These are phyloP conservation scores for Mycena pura DNA, from an alignment of 768 basidiomycete genomes.

Conservation along the genomic window DNA sequence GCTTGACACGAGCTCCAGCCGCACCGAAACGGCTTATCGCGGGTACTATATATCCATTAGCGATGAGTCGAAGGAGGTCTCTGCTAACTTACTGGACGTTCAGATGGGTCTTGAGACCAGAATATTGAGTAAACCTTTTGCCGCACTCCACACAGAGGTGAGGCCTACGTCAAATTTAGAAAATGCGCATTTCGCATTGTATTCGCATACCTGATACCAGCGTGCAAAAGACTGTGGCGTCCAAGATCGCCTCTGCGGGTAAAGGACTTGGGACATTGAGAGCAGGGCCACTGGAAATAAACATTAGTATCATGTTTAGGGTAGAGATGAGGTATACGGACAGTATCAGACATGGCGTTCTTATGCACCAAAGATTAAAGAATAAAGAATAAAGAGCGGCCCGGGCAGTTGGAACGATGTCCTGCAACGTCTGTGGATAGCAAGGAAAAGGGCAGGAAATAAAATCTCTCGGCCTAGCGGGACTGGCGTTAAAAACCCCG, in stretches of 20 bases:
- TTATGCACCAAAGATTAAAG: constrained; percentile 21
- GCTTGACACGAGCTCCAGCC: constrained; percentile 51
- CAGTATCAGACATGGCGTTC: constrained; percentile 9
- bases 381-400: constrained; percentile 25
- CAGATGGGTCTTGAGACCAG: constrained; percentile 65
- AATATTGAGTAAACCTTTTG: constrained; percentile 64
- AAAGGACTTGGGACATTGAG: constrained; percentile 57
- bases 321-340: neutral
- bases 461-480: constrained; percentile 17
- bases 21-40: constrained; percentile 60
- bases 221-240: constrained; percentile 61
- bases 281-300: constrained; percentile 44
- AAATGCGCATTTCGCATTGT: too few species aligned
- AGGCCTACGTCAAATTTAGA: constrained; percentile 44
- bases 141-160: constrained; percentile 58
- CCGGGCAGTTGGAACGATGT: constrained; percentile 46
- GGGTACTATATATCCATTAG: constrained; percentile 46
- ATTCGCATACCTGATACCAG: constrained; percentile 59
- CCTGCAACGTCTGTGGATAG: constrained; percentile 49
- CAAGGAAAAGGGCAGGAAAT: constrained; percentile 26
- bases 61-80: neutral
- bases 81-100: constrained; percentile 66
- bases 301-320: neutral
- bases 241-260: constrained; percentile 64
- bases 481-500: constrained; percentile 5